These are phyloP conservation scores for Boletus pseudopeckii DNA, from an alignment of 768 basidiomycete genomes.

Conservation along the genomic window DNA sequence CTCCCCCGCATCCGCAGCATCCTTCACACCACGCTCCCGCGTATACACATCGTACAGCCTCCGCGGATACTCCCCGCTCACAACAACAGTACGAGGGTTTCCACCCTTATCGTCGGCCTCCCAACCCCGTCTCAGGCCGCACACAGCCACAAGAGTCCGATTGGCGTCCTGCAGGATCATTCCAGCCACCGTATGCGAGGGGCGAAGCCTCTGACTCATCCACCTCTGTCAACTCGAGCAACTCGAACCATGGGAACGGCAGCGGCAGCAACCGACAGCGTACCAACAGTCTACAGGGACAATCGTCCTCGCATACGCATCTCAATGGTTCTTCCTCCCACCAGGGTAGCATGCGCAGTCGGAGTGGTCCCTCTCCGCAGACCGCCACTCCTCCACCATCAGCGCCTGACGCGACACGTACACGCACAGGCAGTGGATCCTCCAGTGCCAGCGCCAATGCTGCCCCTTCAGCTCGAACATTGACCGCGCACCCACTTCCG, in stretches of 20 bases:
- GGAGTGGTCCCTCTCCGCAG: constrained; percentile 34
- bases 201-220: constrained; percentile 77
- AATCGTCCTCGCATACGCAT: constrained; percentile 49
- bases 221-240: constrained; percentile 69
- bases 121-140: constrained; percentile 29
- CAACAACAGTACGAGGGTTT: constrained; percentile 50
- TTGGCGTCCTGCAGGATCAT: constrained; percentile 47
- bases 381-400: constrained; percentile 26
- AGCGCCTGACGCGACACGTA: constrained; percentile 23
- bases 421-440: constrained; percentile 31
- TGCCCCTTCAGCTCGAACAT: constrained; percentile 9
- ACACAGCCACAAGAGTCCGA: constrained; percentile 35
- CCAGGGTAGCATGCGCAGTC: constrained; percentile 35
- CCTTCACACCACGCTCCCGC: constrained; percentile 27
- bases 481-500: constrained; percentile 26
- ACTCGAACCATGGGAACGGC: constrained; percentile 30
- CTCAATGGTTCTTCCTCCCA: constrained; percentile 27
- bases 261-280: constrained; percentile 46
- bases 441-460: constrained; percentile 18
- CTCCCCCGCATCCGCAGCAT: constrained; percentile 56
- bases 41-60: constrained; percentile 38
- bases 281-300: constrained; percentile 72
- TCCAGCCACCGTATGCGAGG: constrained; percentile 77
- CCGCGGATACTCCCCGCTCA: constrained; percentile 25
- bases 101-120: constrained; percentile 79